A percentile compares a stretch with the other conserved stretches of the same genome.
phyloP scores from a whole-genome alignment of 73 alveolate species.

The Paramecium primaurelia region DNA sequence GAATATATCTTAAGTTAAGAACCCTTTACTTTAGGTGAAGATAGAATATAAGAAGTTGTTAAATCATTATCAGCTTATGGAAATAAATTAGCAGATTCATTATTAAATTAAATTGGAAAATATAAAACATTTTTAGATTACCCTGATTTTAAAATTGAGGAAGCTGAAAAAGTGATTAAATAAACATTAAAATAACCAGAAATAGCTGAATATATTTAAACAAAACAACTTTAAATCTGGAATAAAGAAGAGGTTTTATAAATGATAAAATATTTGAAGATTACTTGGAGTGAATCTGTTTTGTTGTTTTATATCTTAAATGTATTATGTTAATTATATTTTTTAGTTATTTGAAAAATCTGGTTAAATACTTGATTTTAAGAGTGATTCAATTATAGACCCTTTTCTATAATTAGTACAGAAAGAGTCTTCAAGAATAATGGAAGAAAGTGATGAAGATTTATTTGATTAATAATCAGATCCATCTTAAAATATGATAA shows the following conservation, averaged over 20 bases:
- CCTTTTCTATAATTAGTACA: background rate
- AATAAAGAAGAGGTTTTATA: background rate
- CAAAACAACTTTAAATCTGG: background rate
- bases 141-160: background rate
- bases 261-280: background rate
- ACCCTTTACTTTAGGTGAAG: background rate
- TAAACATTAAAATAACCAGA: background rate
- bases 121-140: constrained; percentile 10
- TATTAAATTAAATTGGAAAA: background rate
- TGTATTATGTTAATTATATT: background rate
- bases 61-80: background rate
- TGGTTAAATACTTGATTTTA: background rate
- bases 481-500: background rate
- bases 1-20: background rate
- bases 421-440: background rate
- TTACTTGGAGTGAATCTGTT: background rate
- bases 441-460: constrained; percentile 32
- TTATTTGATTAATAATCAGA: constrained; percentile 4
- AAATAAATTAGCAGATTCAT: background rate
- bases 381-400: background rate
- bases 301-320: background rate
- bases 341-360: constrained; percentile 19
- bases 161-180: background rate
- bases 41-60: background rate
- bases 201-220: background rate